Evolutionary conservation across 345 rosid species (phyloP).

Genomic region (Eucalyptus rudis): DNA sequence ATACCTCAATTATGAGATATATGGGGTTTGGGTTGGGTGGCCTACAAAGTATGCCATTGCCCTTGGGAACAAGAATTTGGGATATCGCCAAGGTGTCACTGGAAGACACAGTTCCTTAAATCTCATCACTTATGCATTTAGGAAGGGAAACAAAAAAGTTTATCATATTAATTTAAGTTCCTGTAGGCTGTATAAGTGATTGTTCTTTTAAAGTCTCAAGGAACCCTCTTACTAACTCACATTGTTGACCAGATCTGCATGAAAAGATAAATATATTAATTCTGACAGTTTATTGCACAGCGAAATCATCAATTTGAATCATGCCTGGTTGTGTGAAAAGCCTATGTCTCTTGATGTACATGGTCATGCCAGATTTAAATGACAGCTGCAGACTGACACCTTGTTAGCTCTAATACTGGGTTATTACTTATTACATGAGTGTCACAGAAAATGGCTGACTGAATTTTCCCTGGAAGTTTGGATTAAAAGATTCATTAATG

Average conservation of each 20-base stretch:
- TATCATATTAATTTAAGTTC: neutral
- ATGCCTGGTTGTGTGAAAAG: neutral
- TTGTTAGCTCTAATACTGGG: neutral
- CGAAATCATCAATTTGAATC: neutral
- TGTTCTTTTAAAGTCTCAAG: neutral
- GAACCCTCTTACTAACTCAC: neutral
- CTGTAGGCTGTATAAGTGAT: neutral
- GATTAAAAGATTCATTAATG: neutral
- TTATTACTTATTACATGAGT: neutral
- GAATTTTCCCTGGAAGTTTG: neutral
- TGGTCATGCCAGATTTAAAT: neutral
- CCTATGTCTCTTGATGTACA: neutral
- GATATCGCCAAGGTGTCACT: neutral
- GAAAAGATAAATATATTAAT: neutral
- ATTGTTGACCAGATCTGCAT: neutral
- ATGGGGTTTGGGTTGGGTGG: neutral
- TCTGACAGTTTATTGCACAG: neutral
- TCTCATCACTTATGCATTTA: neutral
- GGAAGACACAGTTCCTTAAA: neutral
- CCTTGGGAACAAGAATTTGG: neutral
- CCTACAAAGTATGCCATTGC: neutral
- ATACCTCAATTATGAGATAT: neutral
- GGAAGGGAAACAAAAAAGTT: neutral
- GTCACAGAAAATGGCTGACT: neutral
- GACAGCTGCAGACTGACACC: neutral